These are phyloP conservation scores for Esteya vermicola DNA, from an alignment of 2,329 filamentous ascomycete species.

Conservation along the genomic window DNA sequence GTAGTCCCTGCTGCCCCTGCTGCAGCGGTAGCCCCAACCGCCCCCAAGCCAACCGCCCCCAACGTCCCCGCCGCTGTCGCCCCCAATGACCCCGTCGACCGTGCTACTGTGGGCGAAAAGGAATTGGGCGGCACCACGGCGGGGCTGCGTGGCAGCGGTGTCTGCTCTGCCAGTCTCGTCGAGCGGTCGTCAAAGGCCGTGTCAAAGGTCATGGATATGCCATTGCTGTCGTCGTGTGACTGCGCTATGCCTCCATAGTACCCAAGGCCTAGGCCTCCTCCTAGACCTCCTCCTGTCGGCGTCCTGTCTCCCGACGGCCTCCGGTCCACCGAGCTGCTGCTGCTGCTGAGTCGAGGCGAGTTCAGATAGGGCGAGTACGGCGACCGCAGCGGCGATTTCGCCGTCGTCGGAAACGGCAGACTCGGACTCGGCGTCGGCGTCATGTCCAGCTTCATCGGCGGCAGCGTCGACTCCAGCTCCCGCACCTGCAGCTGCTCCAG, in stretches of 20 bases:
- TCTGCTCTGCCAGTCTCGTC: background rate
- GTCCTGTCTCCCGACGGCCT: conserved; percentile 13
- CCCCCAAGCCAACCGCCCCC: no score
- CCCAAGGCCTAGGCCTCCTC: no score
- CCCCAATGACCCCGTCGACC: no score
- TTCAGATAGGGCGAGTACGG: conserved; percentile 10
- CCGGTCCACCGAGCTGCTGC: conserved; percentile 9
- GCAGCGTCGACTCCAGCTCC: conserved; percentile 76
- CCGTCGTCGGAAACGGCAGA: conserved; percentile 16
- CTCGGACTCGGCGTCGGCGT: conserved; percentile 13
- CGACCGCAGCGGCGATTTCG: conserved; percentile 12
- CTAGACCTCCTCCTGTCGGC: no score
- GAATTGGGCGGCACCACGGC: no score
- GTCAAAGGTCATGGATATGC: conserved; percentile 60
- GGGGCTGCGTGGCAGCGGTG: no score
- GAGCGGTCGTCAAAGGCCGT: conserved; percentile 35
- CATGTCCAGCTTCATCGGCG: conserved; percentile 71
- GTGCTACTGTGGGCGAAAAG: no score
- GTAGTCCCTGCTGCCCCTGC: conserved; percentile 13
- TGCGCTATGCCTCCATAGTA: background rate
- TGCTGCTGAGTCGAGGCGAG: conserved; percentile 16
- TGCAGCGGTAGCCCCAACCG: no score
- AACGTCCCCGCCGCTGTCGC: no score
- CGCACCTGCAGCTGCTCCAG: conserved; percentile 44
- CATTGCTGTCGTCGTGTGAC: conserved; percentile 26